Conservation (phyloP, 306 rosid species). For the Gillenia trifoliata region DNA sequence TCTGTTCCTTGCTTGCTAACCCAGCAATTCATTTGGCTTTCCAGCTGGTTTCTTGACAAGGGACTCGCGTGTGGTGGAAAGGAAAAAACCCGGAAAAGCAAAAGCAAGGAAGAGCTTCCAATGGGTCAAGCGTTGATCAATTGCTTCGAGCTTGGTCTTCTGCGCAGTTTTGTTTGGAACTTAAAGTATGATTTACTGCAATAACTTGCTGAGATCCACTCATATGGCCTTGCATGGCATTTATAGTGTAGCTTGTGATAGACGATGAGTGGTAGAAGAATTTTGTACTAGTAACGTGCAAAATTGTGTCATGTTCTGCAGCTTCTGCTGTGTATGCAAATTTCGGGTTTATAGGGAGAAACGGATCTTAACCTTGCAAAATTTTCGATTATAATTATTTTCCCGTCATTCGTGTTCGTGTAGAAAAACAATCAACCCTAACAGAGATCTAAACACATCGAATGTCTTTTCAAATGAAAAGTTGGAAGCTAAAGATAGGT, state of each 20-base stretch:
- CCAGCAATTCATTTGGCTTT: slow-evolving; percentile 5
- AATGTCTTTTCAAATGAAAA: too few relatives aligned
- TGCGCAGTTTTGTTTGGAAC: slow-evolving; percentile 20
- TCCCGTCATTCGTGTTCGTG: too few relatives aligned
- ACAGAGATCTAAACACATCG: too few relatives aligned
- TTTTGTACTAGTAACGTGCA: too few relatives aligned
- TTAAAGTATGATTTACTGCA: slow-evolving; percentile 22
- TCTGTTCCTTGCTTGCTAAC: slow-evolving; percentile 13
- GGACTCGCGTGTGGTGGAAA: slow-evolving; percentile 85
- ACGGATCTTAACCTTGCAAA: too few relatives aligned
- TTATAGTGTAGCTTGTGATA: slow-evolving; percentile 1
- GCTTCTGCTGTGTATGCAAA: too few relatives aligned
- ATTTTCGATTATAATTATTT: too few relatives aligned
- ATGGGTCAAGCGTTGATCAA: slow-evolving; percentile 89
- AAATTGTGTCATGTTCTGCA: too few relatives aligned
- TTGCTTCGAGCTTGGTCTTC: slow-evolving; percentile 6
- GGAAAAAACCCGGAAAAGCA: slow-evolving; percentile 97
- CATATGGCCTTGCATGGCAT: neutral
- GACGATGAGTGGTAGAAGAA: neutral
- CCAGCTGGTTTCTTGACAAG: slow-evolving; percentile 94
- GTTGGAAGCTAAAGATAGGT: too few relatives aligned
- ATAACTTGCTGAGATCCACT: slow-evolving; percentile 2
- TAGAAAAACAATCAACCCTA: too few relatives aligned
- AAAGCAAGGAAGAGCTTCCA: slow-evolving; percentile 98
- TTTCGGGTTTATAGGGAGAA: too few relatives aligned